Base-by-base conservation (phyloP, 2,329 filamentous ascomycete species). In the Polychaeton citri region DNA sequence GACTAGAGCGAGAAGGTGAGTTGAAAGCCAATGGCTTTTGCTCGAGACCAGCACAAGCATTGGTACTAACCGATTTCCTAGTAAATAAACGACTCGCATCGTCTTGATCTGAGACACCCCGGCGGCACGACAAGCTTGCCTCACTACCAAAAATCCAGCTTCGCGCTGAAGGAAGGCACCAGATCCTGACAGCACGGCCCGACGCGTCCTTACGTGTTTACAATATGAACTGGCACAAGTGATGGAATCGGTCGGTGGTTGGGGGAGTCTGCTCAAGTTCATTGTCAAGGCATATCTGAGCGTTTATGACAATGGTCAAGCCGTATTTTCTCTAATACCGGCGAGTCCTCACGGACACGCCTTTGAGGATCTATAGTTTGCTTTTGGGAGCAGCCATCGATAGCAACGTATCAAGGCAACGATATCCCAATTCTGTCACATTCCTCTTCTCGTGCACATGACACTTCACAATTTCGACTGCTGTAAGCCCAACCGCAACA, bases 1-100 rank as follows among this genome's bases (percentile, higher is more conserved):
- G 88, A 94, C 90, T 72, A 79, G 90, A 67, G 90, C 88, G 60
- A 74, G 90, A 73, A 87, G 79, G 90, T 96, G 76, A 76, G 86
- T 69, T 3, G 24, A 28, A 35, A 31, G 18, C 21, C 30, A 30
- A 21, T 31, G 30, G 38, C 34, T 35, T n/a, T 36, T 21, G 15
- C 36, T n/a, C 16, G 19, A 16, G 8, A 28, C 30, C 13, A 30
- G 15, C 19, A 24, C 35, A 18, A 38, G 34, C 28, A 19, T 16
- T 26, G 17, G n/a, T 21, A 38, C 48, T 51, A 36, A 53, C 41
- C 33, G 16, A 10, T 17, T 9, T 33, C 13, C n/a, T 42, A 59
- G 56, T 53, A 59, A 59, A 47, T 59, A 69, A 68, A 59, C 63
- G 49, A 53, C 59, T 68, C 63, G 62, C 57, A 51, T 52, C 57